Conservation (phyloP, 2,329 filamentous ascomycete species). For the Fusarium continuum region DNA sequence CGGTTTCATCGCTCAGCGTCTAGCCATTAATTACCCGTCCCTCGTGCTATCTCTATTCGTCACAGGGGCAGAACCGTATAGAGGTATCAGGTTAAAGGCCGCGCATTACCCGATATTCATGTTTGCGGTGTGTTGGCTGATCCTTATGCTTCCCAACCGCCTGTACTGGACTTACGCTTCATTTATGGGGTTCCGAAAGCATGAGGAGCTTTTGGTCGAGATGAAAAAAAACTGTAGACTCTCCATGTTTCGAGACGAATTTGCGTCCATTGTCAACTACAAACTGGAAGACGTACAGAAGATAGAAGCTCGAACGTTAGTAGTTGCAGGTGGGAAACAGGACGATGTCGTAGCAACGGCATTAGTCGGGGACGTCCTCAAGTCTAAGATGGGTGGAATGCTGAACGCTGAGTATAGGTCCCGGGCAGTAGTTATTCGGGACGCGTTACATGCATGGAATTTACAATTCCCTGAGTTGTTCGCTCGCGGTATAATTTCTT, state of each 20-base stretch:
- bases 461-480: slow-evolving; percentile 53
- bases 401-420: not conserved
- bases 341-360: slow-evolving; percentile 45
- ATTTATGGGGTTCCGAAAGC: slow-evolving; percentile 39
- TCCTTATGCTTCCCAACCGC: slow-evolving; percentile 38
- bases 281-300: slow-evolving; percentile 34
- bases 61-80: slow-evolving; percentile 46
- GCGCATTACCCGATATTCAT: too few species aligned
- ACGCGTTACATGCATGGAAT: slow-evolving; percentile 50
- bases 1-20: slow-evolving; percentile 36
- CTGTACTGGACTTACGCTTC: slow-evolving; percentile 43
- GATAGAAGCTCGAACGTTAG: slow-evolving; percentile 36
- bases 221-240: slow-evolving; percentile 47
- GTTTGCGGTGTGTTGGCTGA: slow-evolving; percentile 41
- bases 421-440: not conserved
- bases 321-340: slow-evolving; percentile 45
- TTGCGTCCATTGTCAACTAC: slow-evolving; percentile 34
- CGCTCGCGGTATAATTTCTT: slow-evolving; percentile 49
- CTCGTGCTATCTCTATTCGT: slow-evolving; percentile 39
- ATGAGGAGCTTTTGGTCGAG: slow-evolving; percentile 46
- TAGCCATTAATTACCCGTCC: not conserved
- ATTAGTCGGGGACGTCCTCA: too few species aligned
- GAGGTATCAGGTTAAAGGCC: too few species aligned
- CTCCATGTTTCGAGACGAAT: slow-evolving; percentile 39
- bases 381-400: too few species aligned